A percentile compares a stretch with the other conserved stretches of the same genome.
Conservation (phyloP, 176 grass and related monocot genomes). For the Neostapfia colusana region DNA sequence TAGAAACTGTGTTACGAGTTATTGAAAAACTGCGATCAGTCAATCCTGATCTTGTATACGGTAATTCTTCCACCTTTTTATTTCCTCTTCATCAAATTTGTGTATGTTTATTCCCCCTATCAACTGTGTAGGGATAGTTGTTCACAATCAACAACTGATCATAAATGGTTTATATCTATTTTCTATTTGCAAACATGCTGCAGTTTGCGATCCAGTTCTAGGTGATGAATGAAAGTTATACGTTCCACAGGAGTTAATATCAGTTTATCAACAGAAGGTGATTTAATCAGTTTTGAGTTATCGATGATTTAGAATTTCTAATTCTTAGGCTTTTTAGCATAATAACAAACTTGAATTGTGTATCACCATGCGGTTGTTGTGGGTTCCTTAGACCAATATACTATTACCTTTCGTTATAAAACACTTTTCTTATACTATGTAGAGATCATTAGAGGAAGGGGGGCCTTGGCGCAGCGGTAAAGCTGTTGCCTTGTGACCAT, state of each 20-base stretch:
- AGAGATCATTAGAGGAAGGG: constrained; percentile 4
- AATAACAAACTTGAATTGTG: background rate
- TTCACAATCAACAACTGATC: constrained; percentile 27
- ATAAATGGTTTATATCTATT: constrained; percentile 18
- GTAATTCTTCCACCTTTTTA: constrained; percentile 42
- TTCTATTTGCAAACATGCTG: constrained; percentile 30
- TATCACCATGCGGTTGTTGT: background rate
- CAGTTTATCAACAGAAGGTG: constrained; percentile 87
- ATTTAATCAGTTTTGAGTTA: constrained; percentile 6
- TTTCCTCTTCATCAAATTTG: too few species aligned
- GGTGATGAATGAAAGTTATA: constrained; percentile 97
- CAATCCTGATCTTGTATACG: constrained; percentile 89
- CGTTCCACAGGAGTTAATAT: constrained; percentile 78
- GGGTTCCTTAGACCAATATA: background rate
- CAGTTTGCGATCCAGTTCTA: constrained; percentile 94
- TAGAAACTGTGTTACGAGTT: constrained; percentile 80
- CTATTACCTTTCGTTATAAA: background rate
- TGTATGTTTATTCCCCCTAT: constrained; percentile 16
- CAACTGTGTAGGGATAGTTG: background rate
- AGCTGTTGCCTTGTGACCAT: too few species aligned
- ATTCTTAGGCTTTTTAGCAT: background rate
- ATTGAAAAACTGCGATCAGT: constrained; percentile 74
- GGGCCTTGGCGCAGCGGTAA: too few species aligned
- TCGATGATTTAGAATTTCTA: background rate
- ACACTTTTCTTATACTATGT: background rate